Conservation (phyloP, 2,329 filamentous ascomycete genomes). For the Colletotrichum noveboracense region DNA sequence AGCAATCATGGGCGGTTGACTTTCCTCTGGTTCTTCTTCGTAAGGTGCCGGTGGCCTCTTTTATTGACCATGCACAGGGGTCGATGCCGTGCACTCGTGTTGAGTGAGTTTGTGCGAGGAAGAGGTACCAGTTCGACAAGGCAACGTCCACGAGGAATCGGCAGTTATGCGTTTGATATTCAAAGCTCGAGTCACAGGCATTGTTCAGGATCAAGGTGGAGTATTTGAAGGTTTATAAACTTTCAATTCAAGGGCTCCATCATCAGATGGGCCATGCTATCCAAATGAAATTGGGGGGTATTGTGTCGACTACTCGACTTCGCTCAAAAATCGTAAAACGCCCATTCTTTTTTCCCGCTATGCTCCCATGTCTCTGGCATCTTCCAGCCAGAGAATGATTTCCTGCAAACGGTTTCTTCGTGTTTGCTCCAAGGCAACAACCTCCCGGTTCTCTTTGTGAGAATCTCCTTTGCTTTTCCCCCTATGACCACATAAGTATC, state of each 20-base stretch:
- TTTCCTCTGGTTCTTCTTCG: too few species aligned
- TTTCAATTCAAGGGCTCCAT: conserved; percentile 11
- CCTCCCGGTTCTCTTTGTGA: background rate
- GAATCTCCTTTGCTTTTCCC: background rate
- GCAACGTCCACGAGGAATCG: background rate
- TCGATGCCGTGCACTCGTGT: background rate
- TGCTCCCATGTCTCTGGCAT: conserved; percentile 25
- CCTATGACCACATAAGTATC: background rate
- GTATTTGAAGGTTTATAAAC: background rate
- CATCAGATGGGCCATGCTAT: background rate
- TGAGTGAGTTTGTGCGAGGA: background rate
- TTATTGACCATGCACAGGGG: too few species aligned
- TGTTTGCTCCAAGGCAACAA: conserved; percentile 38
- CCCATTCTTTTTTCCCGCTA: background rate
- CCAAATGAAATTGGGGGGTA: conserved; percentile 31
- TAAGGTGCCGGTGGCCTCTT: too few species aligned
- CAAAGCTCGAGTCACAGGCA: background rate
- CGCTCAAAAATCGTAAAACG: conserved; percentile 38
- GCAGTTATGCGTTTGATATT: background rate
- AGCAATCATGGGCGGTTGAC: too few species aligned
- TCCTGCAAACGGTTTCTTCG: background rate
- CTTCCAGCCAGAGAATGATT: conserved; percentile 28
- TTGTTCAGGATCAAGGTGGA: too few species aligned
- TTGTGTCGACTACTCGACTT: conserved; percentile 22
- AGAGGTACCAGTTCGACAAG: background rate